These are phyloP conservation scores for Immersiella caudata DNA, from an alignment of 495 filamentous ascomycete species.

Conservation along the genomic window DNA sequence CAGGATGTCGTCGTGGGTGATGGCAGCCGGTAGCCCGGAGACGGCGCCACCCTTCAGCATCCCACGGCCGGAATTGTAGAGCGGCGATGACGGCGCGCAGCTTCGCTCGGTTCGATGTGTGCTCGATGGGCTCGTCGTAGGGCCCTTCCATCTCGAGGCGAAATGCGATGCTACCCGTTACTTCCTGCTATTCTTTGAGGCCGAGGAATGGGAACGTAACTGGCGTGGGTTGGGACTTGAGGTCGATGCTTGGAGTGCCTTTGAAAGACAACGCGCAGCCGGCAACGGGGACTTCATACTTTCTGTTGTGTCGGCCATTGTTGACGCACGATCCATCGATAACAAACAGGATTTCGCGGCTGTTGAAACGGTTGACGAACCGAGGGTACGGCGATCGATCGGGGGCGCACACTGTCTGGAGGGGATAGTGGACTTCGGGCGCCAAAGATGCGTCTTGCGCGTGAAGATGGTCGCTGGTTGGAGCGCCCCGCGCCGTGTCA, in stretches of 20 bases:
- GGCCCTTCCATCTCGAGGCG: slow-evolving; percentile 38
- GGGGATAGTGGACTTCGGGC: slow-evolving; percentile 40
- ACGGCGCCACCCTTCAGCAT: slow-evolving; percentile 43
- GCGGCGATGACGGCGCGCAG: slow-evolving; percentile 49
- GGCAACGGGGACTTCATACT: slow-evolving; percentile 24
- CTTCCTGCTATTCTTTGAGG: slow-evolving; percentile 6
- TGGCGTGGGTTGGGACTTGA: background rate
- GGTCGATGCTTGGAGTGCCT: slow-evolving; percentile 6
- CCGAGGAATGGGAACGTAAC: slow-evolving; percentile 23
- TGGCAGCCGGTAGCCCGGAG: no score
- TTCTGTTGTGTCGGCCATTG: slow-evolving; percentile 33
- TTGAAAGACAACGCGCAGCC: slow-evolving; percentile 47
- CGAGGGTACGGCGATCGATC: slow-evolving; percentile 32
- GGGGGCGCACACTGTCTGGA: slow-evolving; percentile 34
- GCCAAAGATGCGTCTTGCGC: slow-evolving; percentile 26
- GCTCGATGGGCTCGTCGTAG: slow-evolving; percentile 24
- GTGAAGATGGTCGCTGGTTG: slow-evolving; percentile 34
- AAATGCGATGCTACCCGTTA: slow-evolving; percentile 32
- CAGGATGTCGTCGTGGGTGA: no score
- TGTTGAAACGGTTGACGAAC: slow-evolving; percentile 43
- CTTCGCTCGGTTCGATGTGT: slow-evolving; percentile 50
- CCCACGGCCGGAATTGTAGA: slow-evolving; percentile 44
- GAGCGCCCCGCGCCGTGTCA: background rate
- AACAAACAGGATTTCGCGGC: slow-evolving; percentile 45
- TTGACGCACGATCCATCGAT: slow-evolving; percentile 46